Evolutionary conservation across 345 rosid genomes (phyloP).

Genomic region (Angophora floribunda): DNA sequence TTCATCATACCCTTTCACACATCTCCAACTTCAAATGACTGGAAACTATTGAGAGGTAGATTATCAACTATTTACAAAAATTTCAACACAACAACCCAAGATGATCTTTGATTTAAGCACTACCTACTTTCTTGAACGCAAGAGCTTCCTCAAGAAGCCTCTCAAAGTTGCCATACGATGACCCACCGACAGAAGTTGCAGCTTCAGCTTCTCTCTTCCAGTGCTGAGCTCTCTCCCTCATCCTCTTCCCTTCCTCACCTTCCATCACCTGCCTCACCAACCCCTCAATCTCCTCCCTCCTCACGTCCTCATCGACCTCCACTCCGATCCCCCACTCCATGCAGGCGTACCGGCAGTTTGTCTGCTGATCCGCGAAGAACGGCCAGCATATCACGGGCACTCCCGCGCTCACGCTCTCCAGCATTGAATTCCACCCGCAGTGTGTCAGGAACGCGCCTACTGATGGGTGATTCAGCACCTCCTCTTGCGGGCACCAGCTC

Average conservation of each 20-base stretch:
- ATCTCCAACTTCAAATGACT: not conserved
- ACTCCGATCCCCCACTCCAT: constrained; percentile 8
- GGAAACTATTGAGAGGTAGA: not conserved
- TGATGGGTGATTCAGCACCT: constrained; percentile 2
- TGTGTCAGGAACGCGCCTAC: not conserved
- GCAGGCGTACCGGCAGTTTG: constrained; percentile 13
- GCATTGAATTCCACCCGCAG: not conserved
- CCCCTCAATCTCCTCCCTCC: constrained; percentile 1
- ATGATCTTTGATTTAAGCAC: not conserved
- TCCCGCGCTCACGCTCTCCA: not conserved
- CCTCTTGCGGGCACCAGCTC: constrained; percentile 3
- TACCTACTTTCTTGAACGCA: not conserved
- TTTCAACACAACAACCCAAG: not conserved
- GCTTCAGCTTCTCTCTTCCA: not conserved
- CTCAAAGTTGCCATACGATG: not conserved
- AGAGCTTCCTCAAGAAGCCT: not conserved
- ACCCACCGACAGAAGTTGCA: not conserved
- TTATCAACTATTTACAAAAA: not conserved
- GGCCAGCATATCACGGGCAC: constrained; percentile 7
- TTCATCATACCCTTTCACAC: not conserved
- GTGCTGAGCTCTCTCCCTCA: not conserved
- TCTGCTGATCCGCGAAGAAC: constrained; percentile 10
- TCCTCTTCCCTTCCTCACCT: not conserved
- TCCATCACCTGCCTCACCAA: constrained; percentile 2
- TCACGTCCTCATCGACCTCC: constrained; percentile 8